A percentile compares a stretch with the other conserved stretches of the same genome.
Conservation (phyloP, 2,329 filamentous ascomycete species). For the Paecilomyces sp. region DNA sequence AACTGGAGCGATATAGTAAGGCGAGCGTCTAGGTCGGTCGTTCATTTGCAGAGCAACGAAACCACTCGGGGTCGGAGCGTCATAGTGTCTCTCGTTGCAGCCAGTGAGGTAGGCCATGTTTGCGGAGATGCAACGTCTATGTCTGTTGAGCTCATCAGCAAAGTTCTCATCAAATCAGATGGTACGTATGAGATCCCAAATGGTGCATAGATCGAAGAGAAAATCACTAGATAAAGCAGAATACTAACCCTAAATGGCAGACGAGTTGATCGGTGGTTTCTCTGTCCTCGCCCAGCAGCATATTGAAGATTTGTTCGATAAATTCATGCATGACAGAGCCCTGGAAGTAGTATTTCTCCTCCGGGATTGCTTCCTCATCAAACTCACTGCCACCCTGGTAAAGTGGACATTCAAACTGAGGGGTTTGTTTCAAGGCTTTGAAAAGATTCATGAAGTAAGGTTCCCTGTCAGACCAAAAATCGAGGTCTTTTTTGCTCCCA, state of each 20-base stretch:
- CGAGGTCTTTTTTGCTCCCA: slow-evolving; percentile 11
- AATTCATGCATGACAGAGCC: slow-evolving; percentile 17
- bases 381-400: slow-evolving; percentile 10
- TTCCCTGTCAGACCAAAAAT: slow-evolving; percentile 15
- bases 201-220: neutral
- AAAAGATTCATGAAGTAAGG: slow-evolving; percentile 17
- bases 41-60: slow-evolving; percentile 12
- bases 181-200: neutral
- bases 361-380: neutral
- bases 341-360: slow-evolving; percentile 5
- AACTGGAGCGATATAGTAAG: slow-evolving; percentile 11
- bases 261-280: neutral
- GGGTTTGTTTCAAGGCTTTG: slow-evolving; percentile 15
- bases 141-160: neutral
- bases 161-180: neutral
- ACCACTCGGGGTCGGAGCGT: slow-evolving; percentile 13
- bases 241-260: neutral
- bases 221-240: neutral
- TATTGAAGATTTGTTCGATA: slow-evolving; percentile 13
- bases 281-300: neutral
- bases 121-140: slow-evolving; percentile 1
- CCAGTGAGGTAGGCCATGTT: slow-evolving; percentile 20
- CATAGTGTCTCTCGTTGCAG: slow-evolving; percentile 13
- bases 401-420: slow-evolving; percentile 10
- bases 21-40: slow-evolving; percentile 1